Evolutionary conservation across 306 rosid genomes (phyloP), one percentile per base, ranked within the genome.

Genomic region (Vicia faba): DNA sequence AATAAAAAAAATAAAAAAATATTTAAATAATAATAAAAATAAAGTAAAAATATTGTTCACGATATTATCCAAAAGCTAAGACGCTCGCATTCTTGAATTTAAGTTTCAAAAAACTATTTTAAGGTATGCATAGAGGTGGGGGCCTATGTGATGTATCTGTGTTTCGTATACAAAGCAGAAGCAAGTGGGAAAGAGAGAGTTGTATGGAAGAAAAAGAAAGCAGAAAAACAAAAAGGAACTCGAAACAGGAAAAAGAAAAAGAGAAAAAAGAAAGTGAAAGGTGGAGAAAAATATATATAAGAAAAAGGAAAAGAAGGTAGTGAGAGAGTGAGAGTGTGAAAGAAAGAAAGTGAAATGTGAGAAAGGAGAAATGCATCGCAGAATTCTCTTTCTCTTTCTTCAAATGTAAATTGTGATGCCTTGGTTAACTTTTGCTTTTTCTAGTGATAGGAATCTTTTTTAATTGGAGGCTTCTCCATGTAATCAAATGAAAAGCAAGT

Each of bases 201-300:
- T 76, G 78, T 61, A 82, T 70, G 61, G 78, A 64, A 63, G 72
- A 73, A 73, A 73, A 76, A 80, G 76, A 82, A 75, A 78, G 81
- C 83, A 74, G 46, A 73, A 82, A 88, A 87, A 82, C 87, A 85
- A 84, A 87, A 86, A 80, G 84, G 82, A 74, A 36, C 74, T 78
- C 13, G 66, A 67, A 78, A 83, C 91, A 85, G 75, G 81, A 84
- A 76, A 85, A 84, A 85, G 88, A 76, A 78, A 89, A 85, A 75
- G 87, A 62, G 46, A 49, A 68, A 76, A 79, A 68, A 72, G 72
- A 83, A 76, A 88, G 80, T 50, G 67, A 70, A 63, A 80, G 71
- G 64, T 63, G 55, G 23, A 55, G 63, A 44, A 76, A 55, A 72
- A 60, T 44, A 60, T 44, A 4, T 48, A 4, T 11, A 18, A 49